Base-by-base conservation (phyloP, 78 protist genomes). In the Dictyostelium brefeldianum region DNA sequence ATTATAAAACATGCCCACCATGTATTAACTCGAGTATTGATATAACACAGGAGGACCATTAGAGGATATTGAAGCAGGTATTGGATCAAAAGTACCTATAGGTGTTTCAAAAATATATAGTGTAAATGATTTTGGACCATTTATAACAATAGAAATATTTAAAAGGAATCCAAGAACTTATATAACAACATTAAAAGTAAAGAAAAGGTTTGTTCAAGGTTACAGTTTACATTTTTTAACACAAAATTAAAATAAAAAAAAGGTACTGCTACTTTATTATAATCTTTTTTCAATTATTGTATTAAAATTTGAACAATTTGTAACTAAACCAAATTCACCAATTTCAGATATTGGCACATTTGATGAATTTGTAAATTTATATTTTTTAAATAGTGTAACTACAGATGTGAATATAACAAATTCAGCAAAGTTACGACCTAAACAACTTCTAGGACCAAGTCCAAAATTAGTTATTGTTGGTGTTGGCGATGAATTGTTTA, bases 381-480 rank as follows among this genome's bases (percentile, higher is more conserved):
- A 65, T 12, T 65, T 65, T 65, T 65, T 65, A 65, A 65, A 27
- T 29, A 65, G 14, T 29, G 18, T 29, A 25, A 65, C 46, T 25
- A 65, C 47, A 4, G 47, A 25, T 27, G 27, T 18, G 27, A 65
- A 65, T 65, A 65, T 1, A 27, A 65, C 27, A 29, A 27, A 65
- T 4, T 65, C 57, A 0, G 87, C 87, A 25, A 62, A 64, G 15
- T 41, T 22, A 48, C 31, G 18, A 15, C 87, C 87, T 62, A 80
- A 48, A 43, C 87, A 80, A 41, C 51, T 17, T 46, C 87, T 29
- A 62, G 53, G 18, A 5, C 78, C 87, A 5, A n/a, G 4, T 17
- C 87, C 57, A 46, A 29, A 65, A 29, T 31, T 22, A 29, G 20
- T 41, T 29, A 31, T 54, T 25, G n/a, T 27, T 22, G 14, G 17